Percentiles rank a stretch among this genome's conserved stretches.
phyloP scores from a whole-genome alignment of 148 eudicot species.

The Camellia granthamiana region DNA sequence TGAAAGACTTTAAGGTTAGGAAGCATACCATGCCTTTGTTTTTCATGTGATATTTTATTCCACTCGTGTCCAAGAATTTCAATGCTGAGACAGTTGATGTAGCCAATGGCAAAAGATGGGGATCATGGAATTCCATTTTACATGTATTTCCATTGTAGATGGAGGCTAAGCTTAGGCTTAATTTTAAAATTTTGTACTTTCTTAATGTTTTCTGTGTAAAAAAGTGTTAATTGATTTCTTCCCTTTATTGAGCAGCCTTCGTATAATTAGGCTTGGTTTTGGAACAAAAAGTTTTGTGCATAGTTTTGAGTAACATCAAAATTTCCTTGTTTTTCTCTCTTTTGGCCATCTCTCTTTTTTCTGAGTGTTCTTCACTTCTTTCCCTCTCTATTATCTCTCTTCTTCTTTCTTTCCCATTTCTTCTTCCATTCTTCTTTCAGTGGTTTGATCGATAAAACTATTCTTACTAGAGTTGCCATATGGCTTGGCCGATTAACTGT shows the following conservation, averaged over 20 bases:
- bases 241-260: no score
- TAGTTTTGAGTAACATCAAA: not conserved
- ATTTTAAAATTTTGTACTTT: not conserved
- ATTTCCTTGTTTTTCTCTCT: not conserved
- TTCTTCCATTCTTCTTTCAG: no score
- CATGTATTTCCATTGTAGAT: not conserved
- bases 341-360: not conserved
- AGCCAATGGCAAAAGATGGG: not conserved
- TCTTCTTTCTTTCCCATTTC: not conserved
- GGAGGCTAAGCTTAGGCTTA: not conserved
- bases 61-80: not conserved
- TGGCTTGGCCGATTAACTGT: not conserved
- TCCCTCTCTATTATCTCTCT: not conserved
- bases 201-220: not conserved
- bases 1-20: not conserved
- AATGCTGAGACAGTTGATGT: not conserved
- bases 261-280: no score
- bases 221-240: no score
- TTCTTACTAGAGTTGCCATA: not conserved
- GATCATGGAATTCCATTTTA: not conserved
- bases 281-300: not conserved
- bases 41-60: not conserved
- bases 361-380: not conserved
- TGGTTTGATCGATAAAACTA: no score
- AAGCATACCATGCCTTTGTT: not conserved